Percentiles rank a stretch among this genome's conserved stretches.
Conservation (phyloP, 768 basidiomycete species). For the Boletus reticulatus region DNA sequence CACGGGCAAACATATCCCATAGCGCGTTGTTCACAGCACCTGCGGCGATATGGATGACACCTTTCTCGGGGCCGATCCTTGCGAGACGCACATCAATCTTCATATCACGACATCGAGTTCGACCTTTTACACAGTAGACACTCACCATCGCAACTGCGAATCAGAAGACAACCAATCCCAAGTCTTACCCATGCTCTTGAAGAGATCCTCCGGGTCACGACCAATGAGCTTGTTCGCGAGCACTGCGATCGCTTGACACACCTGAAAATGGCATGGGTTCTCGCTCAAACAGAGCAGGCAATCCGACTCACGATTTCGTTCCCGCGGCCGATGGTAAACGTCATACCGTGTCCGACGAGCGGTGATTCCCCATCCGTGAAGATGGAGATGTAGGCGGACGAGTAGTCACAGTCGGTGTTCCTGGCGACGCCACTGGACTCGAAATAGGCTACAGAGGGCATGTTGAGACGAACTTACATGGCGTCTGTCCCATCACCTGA, state of each 20-base stretch:
- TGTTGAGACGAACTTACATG: constrained; percentile 51
- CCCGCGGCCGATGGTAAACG: constrained; percentile 91
- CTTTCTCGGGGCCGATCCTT: constrained; percentile 94
- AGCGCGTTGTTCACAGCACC: constrained; percentile 89
- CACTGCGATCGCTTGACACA: constrained; percentile 77
- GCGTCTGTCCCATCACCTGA: constrained; percentile 94
- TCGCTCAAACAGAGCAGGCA: neutral
- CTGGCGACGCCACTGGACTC: constrained; percentile 34
- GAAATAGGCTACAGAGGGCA: neutral
- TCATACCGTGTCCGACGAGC: constrained; percentile 89
- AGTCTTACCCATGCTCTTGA: constrained; percentile 86
- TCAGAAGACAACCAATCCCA: constrained; percentile 89
- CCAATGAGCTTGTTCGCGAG: constrained; percentile 82
- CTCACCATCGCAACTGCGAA: constrained; percentile 85
- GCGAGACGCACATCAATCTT: neutral
- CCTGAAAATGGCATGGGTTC: constrained; percentile 38
- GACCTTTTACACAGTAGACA: neutral
- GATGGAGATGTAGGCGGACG: constrained; percentile 85
- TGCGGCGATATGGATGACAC: constrained; percentile 88
- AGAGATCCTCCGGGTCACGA: constrained; percentile 77
- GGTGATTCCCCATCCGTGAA: constrained; percentile 60
- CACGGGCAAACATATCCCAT: constrained; percentile 90
- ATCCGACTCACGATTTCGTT: constrained; percentile 75
- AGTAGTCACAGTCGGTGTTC: constrained; percentile 97
- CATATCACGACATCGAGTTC: neutral